A percentile compares a stretch with the other conserved stretches of the same genome.
phyloP scores from a whole-genome alignment of 306 rosid species.

The Prunus armeniaca region DNA sequence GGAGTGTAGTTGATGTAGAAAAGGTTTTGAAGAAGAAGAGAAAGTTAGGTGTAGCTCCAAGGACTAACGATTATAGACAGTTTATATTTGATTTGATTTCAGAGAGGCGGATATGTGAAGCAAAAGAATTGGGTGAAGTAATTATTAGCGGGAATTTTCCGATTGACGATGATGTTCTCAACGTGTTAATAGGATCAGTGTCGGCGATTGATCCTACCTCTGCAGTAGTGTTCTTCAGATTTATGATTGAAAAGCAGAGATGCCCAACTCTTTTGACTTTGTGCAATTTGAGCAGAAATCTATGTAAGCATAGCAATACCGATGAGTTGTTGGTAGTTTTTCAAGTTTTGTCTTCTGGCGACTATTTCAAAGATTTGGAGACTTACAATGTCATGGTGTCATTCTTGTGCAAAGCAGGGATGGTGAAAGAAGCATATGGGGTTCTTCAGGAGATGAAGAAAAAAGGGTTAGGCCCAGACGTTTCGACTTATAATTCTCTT shows the following conservation, averaged over 20 bases:
- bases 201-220: conserved; percentile 51
- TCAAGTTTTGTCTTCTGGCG: conserved; percentile 36
- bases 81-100: conserved; percentile 54
- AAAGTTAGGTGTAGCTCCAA: conserved; percentile 87
- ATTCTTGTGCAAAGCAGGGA: conserved; percentile 69
- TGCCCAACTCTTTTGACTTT: conserved; percentile 60
- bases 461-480: conserved; percentile 62
- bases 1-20: conserved; percentile 57
- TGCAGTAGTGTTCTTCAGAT: conserved; percentile 58
- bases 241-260: conserved; percentile 66
- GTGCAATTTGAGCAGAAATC: conserved; percentile 62
- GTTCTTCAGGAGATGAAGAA: conserved; percentile 79
- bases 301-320: conserved; percentile 49
- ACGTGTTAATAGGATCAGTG: conserved; percentile 67
- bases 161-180: conserved; percentile 71
- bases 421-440: conserved; percentile 74
- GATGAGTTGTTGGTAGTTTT: conserved; percentile 68
- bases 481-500: conserved; percentile 59
- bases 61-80: conserved; percentile 60
- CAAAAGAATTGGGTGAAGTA: conserved; percentile 71
- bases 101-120: conserved; percentile 54
- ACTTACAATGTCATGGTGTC: conserved; percentile 71
- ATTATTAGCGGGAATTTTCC: conserved; percentile 69
- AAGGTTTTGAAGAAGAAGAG: conserved; percentile 86
- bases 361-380: conserved; percentile 63